A percentile compares a stretch with the other conserved stretches of the same genome.
Evolutionary conservation across 345 rosid species (phyloP).

Genomic region (Melaleuca quinquenervia): DNA sequence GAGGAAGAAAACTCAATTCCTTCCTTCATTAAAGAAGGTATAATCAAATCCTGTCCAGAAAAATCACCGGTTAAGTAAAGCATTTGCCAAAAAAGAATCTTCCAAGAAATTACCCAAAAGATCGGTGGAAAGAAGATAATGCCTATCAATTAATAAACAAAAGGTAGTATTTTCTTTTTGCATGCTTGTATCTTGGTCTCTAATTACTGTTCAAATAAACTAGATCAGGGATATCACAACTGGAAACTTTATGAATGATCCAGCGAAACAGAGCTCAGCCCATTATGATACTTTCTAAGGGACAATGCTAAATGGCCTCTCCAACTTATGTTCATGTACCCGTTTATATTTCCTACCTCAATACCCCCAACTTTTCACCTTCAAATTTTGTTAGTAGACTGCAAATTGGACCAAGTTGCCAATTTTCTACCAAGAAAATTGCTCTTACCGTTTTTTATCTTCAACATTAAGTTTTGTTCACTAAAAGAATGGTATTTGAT

Average conservation of each 20-base stretch:
- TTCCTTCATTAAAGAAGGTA: constrained; percentile 57
- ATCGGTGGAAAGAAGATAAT: neutral
- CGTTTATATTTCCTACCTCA: neutral
- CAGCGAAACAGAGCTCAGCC: neutral
- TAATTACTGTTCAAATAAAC: neutral
- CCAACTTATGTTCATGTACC: neutral
- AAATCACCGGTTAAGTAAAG: neutral
- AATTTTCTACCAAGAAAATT: neutral
- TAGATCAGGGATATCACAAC: neutral
- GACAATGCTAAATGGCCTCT: neutral
- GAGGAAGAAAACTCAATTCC: constrained; percentile 66
- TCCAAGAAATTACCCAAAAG: neutral
- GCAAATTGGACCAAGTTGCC: neutral
- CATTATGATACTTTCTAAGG: neutral
- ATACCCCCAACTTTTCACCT: neutral
- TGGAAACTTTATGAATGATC: neutral
- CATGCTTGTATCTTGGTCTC: neutral
- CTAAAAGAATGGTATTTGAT: neutral
- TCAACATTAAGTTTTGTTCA: neutral
- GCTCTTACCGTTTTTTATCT: neutral
- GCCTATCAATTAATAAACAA: neutral
- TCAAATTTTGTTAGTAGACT: neutral
- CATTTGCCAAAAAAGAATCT: neutral
- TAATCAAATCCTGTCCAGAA: constrained; percentile 52
- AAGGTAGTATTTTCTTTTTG: neutral